These are phyloP conservation scores for Aureoboletus auriporus DNA, from an alignment of 768 basidiomycete genomes.

Conservation along the genomic window DNA sequence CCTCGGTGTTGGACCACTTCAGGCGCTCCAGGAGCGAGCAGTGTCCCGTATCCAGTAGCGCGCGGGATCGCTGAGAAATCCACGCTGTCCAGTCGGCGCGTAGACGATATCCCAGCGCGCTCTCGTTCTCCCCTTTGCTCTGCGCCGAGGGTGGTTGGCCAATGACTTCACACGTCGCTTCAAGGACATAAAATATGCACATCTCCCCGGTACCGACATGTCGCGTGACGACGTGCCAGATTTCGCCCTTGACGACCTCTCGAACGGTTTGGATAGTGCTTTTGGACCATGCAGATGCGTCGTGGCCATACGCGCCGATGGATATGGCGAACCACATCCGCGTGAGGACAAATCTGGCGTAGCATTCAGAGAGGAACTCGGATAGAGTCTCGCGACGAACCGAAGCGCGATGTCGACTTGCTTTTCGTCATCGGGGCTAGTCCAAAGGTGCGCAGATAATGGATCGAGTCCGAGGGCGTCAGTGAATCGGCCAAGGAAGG, in stretches of 20 bases:
- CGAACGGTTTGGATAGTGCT: conserved; percentile 43
- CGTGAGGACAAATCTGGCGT: conserved; percentile 56
- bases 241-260: conserved; percentile 50
- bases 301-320: conserved; percentile 36
- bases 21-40: conserved; percentile 33
- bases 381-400: conserved; percentile 31
- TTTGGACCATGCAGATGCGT: conserved; percentile 31
- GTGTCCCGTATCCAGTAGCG: not conserved
- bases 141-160: conserved; percentile 33
- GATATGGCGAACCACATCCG: conserved; percentile 63
- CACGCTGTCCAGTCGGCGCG: conserved; percentile 69
- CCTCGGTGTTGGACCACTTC: conserved; percentile 68
- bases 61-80: conserved; percentile 31
- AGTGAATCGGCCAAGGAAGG: conserved; percentile 45
- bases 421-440: conserved; percentile 52
- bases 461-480: conserved; percentile 28
- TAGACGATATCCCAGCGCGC: conserved; percentile 17
- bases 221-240: conserved; percentile 53
- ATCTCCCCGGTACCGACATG: conserved; percentile 22
- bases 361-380: conserved; percentile 1
- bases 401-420: conserved; percentile 56
- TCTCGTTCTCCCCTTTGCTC: not conserved
- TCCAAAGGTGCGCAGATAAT: conserved; percentile 51
- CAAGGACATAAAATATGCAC: conserved; percentile 51
- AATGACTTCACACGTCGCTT: conserved; percentile 71